Base-by-base conservation (phyloP, 139 green algal species). In the Coelastrella sp. region DNA sequence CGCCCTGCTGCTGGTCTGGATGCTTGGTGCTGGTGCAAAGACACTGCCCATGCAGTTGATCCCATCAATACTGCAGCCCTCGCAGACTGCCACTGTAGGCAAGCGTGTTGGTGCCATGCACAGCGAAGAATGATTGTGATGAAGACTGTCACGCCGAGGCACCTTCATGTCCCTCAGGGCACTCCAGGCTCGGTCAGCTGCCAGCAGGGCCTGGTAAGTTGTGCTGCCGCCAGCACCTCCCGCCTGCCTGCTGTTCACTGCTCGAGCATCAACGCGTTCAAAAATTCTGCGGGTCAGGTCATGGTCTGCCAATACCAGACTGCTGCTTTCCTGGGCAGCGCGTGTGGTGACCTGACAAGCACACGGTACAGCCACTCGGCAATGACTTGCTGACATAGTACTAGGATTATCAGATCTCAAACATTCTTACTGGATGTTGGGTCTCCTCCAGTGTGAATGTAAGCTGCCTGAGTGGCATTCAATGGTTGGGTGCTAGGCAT, bases 211-310 rank as follows among this genome's bases (percentile, higher is more conserved):
- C 17, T 93, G 89, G 20, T 95, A 96, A 9, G 93, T 97, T 8
- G 95, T 97, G 72, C 90, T 70, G 0, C 96, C 96, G 9, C 97
- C 97, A 12, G 97, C 97, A 35, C 96, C 97, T 22, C 91, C 87
- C n/a, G 94, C 94, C 76, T 94, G 89, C 7, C 6, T 58, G 12
- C 74, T 66, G 70, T 65, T 63, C 56, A 73, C 89, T 66, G 59
- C 9, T 8, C 22, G 66, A 4, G 66, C n/a, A n/a, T 92, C 92
- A 6, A 94, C 82, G 22, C 65, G n/a, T 6, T 89, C 90, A 75
- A 94, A 94, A 14, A 94, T 92, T 27, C 57, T 86, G 83, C 91
- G 59, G 0, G 92, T 94, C 20, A 87, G 57, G 79, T 27, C 76
- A 65, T 79, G 76, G 6, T 81, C 76, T 61, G 87, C 76, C 7